Evolutionary conservation across 2,329 filamentous ascomycete genomes (phyloP).

Genomic region (Cladophialophora psammophila): DNA sequence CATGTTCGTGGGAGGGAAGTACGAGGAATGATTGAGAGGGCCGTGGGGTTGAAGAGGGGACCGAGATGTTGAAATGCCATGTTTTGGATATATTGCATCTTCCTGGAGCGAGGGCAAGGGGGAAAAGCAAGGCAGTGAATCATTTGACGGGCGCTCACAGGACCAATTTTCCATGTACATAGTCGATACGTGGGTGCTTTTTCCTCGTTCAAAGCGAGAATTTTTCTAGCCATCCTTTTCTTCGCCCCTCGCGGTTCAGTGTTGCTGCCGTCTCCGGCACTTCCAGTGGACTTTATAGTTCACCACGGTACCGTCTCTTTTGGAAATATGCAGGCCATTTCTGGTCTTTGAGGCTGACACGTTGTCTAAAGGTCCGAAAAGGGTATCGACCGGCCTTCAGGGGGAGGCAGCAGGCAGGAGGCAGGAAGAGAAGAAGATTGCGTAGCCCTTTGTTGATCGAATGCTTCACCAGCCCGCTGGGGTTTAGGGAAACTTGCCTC

Average conservation of each 20-base stretch:
- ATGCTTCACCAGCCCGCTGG: no score
- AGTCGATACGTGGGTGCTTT: background rate
- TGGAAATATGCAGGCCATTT: no score
- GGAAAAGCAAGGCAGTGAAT: background rate
- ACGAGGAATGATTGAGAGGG: constrained; percentile 62
- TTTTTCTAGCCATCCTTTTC: background rate
- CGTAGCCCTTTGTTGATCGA: no score
- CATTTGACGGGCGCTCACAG: constrained; percentile 4
- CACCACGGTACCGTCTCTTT: no score
- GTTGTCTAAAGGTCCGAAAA: no score
- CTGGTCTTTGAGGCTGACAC: no score
- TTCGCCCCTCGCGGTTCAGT: background rate
- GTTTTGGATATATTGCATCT: constrained; percentile 10
- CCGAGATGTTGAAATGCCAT: constrained; percentile 4
- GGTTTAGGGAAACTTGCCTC: no score
- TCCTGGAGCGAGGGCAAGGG: constrained; percentile 19
- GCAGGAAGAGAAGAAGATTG: no score
- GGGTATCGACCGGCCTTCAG: no score
- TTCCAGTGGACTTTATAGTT: background rate
- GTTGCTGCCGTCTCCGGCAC: background rate
- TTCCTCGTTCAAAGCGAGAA: background rate
- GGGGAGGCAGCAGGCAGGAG: no score
- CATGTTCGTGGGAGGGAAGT: constrained; percentile 67
- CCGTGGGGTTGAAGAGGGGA: background rate
- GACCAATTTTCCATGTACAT: constrained; percentile 10